Evolutionary conservation across 2,329 filamentous ascomycete species (phyloP).

Genomic region (Trichoderma sp.): DNA sequence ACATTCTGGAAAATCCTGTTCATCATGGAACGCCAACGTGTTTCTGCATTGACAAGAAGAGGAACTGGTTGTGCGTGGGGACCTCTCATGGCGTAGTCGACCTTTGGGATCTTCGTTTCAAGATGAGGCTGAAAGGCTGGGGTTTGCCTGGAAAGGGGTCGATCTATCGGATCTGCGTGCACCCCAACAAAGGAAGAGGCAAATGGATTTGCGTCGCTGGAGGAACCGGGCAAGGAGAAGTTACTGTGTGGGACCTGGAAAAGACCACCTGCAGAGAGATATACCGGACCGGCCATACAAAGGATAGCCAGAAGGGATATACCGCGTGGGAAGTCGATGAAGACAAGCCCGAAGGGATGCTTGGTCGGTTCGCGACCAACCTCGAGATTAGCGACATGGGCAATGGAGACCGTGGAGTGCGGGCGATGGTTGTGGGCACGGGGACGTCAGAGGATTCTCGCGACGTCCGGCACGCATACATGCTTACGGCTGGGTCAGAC

Average conservation of each 20-base stretch:
- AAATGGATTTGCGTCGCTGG: conserved; percentile 89
- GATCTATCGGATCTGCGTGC: conserved; percentile 78
- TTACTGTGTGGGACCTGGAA: conserved; percentile 95
- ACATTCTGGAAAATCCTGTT: conserved; percentile 80
- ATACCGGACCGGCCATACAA: conserved; percentile 70
- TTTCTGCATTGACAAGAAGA: conserved; percentile 83
- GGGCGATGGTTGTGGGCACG: conserved; percentile 73
- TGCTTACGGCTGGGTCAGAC: conserved; percentile 86
- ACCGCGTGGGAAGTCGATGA: conserved; percentile 89
- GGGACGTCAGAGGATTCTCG: conserved; percentile 71
- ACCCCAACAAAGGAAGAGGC: conserved; percentile 76
- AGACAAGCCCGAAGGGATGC: conserved; percentile 83
- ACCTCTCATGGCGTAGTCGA: conserved; percentile 92
- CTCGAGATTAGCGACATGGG: conserved; percentile 64
- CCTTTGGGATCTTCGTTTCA: conserved; percentile 97
- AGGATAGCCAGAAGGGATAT: conserved; percentile 68
- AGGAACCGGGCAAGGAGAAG: conserved; percentile 82
- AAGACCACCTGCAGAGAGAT: conserved; percentile 87
- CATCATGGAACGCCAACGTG: conserved; percentile 91
- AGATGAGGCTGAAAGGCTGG: conserved; percentile 84
- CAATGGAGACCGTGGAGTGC: conserved; percentile 68
- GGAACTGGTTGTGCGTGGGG: conserved; percentile 88
- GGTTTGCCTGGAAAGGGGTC: conserved; percentile 79
- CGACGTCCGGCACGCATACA: conserved; percentile 77
- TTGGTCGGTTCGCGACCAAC: conserved; percentile 79